A percentile compares a stretch with the other conserved stretches of the same genome.
Evolutionary conservation across 352 stramenopile genomes (phyloP).

Genomic region (Globisporangium nodosum): DNA sequence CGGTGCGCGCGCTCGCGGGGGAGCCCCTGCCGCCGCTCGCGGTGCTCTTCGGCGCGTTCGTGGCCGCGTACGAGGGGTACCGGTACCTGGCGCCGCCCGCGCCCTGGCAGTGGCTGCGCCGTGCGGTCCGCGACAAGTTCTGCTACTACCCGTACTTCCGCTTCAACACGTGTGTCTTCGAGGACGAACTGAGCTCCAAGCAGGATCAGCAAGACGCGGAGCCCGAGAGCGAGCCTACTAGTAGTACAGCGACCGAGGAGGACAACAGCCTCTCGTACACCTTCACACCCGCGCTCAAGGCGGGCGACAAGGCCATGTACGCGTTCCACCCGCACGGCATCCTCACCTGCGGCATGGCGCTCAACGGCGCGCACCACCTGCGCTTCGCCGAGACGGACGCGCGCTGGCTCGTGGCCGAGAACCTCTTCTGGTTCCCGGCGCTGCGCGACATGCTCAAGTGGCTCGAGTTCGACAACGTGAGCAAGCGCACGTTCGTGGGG

Average conservation of each 20-base stretch:
- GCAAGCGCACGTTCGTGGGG: conserved; percentile 38
- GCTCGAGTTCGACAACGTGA: conserved; percentile 52
- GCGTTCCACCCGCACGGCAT: conserved; percentile 69
- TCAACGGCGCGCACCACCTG: conserved; percentile 52
- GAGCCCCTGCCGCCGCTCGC: conserved; percentile 12
- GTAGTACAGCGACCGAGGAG: not conserved
- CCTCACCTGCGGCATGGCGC: conserved; percentile 40
- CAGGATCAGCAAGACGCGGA: conserved; percentile 1
- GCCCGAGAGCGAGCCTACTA: not conserved
- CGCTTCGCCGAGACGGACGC: conserved; percentile 38
- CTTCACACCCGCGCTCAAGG: conserved; percentile 26
- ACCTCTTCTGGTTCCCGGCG: conserved; percentile 63
- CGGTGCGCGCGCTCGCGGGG: conserved; percentile 2
- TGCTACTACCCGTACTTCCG: conserved; percentile 34
- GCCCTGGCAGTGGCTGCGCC: conserved; percentile 27
- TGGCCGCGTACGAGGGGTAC: conserved; percentile 42
- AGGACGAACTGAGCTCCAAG: conserved; percentile 9
- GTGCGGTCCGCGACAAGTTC: conserved; percentile 18
- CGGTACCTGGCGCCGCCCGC: conserved; percentile 19
- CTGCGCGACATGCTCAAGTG: conserved; percentile 67
- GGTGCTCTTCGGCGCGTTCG: conserved; percentile 24
- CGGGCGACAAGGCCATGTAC: conserved; percentile 41
- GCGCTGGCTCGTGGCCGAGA: conserved; percentile 62
- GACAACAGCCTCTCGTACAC: conserved; percentile 4
- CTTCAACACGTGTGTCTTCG: conserved; percentile 28